Evolutionary conservation across 257 asterid genomes (phyloP), one percentile per base, ranked within the genome.

Genomic region (Oldenlandia corymbosa): DNA sequence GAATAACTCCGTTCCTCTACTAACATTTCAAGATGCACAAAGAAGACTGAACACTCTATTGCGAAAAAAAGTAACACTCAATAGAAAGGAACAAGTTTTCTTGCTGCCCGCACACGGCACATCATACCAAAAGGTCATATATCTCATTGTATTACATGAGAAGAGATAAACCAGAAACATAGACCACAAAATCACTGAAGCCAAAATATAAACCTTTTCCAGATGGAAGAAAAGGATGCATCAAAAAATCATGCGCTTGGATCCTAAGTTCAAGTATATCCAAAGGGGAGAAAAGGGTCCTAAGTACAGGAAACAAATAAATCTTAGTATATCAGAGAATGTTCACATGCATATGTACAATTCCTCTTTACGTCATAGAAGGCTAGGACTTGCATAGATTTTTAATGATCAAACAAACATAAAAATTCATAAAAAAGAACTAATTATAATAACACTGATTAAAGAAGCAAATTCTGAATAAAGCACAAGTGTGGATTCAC

Each of bases 401-500:
- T n/a, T 21, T 10, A 26, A 62, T 34, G 31, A 47, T 62, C 56
- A 41, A 62, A n/a, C 46, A n/a, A 20, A 62, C 7, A 3, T 18
- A 43, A n/a, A 3, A 48, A 32, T 32, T 20, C 10, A 10, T 30
- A 8, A 5, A 56, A 34, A 1, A 57, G 45, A 32, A 43, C 43
- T 3, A 13, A 34, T 57, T 28, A 58, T 13, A 14, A 14, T 20
- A 32, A 31, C 32, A 21, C 48, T 24, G 7, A 23, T 27, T n/a
- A 48, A 16, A 51, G 20, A 53, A 54, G 18, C 24, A 24, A 28
- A 20, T 3, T 3, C 42, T 21, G 51, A 50, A 20, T 23, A 32
- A 60, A 16, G 32, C n/a, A 56, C n/a, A 5, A 32, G 30, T 37
- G 48, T n/a, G 9, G 14, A 46, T 39, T 23, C 17, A 81, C 94